Base-by-base conservation (phyloP, 2,329 filamentous ascomycete genomes). In the Coleophoma crateriformis region DNA sequence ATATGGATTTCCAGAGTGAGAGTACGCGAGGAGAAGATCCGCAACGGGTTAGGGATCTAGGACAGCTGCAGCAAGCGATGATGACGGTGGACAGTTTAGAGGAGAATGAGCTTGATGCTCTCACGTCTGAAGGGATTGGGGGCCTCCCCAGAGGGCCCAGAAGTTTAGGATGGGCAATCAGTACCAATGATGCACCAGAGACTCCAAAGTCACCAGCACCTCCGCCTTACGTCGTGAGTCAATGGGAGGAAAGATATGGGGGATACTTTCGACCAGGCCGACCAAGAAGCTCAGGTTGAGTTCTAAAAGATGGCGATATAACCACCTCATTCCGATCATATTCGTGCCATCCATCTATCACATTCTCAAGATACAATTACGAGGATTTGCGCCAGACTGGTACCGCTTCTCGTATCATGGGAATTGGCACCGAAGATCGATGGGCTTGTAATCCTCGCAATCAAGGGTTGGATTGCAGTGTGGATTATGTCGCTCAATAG, bases 81-180 rank as follows among this genome's bases (percentile, higher is more conserved):
- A 63, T 65, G 62, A 64, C 62, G 7, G 61, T 65, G 22, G 62
- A 61, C 52, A 63, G 57, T 48, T 44, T 63, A 19, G 45, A 50
- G 19, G 17, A 60, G 32, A 59, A 64, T 48, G 54, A 50, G 38
- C 62, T 59, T 60, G 57, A 63, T 38, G 34, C 57, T 11, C 59
- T 54, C 57, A 57, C 50, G 42, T 60, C 56, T 58, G 57, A 60
- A 15, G 59, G 55, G 44, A 50, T 54, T 17, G 57, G 54, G 17
- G 53, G 58, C 37, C 52, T 56, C 19, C 56, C 61, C 20, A 47
- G 59, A 45, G 57, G 53, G 13, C 61, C 62, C 13, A 57, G 54
- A 32, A 61, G 61, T 56, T 45, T 64, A 12, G 62, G 62, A 17
- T 64, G 62, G 62, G 62, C 62, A 34, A 54, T 63, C 3, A 58